A percentile compares a stretch with the other conserved stretches of the same genome.
phyloP scores from a whole-genome alignment of 495 filamentous ascomycete species.

The Talaromyces ruber region DNA sequence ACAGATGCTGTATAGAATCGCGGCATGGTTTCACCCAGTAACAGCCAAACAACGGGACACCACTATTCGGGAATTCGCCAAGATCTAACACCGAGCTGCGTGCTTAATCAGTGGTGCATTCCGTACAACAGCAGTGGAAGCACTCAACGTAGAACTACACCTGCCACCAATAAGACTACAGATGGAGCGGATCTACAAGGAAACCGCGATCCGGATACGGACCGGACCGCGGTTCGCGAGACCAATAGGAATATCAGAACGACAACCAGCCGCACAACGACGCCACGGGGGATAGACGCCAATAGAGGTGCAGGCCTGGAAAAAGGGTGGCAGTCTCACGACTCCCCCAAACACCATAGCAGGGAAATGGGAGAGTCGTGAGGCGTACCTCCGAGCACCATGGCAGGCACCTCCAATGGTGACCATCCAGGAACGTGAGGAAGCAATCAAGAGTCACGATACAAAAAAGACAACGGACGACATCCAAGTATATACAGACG shows the following conservation, averaged over 20 bases:
- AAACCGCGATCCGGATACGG: not conserved
- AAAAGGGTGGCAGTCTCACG: slow-evolving; percentile 7
- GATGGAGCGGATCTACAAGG: not conserved
- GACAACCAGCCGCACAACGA: too few relatives aligned
- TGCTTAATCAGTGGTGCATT: too few relatives aligned
- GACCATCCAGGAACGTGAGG: slow-evolving; percentile 8
- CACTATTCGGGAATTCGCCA: too few relatives aligned
- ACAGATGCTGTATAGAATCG: slow-evolving; percentile 11
- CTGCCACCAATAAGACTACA: slow-evolving; percentile 1
- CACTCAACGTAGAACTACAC: slow-evolving; percentile 6
- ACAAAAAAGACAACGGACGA: not conserved
- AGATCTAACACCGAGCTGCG: too few relatives aligned
- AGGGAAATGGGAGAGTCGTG: slow-evolving; percentile 10
- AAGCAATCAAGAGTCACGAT: not conserved
- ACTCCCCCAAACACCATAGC: slow-evolving; percentile 6
- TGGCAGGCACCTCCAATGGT: slow-evolving; percentile 11
- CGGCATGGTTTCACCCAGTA: slow-evolving; percentile 3
- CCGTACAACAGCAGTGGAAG: too few relatives aligned
- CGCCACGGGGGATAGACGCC: slow-evolving; percentile 4
- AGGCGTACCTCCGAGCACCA: slow-evolving; percentile 11
- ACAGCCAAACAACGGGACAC: too few relatives aligned
- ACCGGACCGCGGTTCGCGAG: not conserved
- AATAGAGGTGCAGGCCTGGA: slow-evolving; percentile 10
- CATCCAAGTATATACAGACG: slow-evolving; percentile 6
- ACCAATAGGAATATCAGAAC: too few relatives aligned